Evolutionary conservation across 257 asterid species (phyloP), one percentile per base, ranked within the genome.

Genomic region (Anisodus tanguticus): DNA sequence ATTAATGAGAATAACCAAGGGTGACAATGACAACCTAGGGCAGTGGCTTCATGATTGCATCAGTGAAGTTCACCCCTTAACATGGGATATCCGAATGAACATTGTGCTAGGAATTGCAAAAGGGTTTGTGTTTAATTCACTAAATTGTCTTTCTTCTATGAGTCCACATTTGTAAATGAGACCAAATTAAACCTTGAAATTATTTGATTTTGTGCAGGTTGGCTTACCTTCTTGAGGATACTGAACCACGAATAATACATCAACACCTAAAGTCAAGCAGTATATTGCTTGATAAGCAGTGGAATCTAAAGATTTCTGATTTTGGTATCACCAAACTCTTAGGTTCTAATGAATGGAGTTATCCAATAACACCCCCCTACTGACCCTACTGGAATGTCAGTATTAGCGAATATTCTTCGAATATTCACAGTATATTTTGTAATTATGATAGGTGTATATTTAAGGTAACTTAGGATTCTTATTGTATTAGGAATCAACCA

Each of bases 281-380:
- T 66, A 85, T 92, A 49, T 84, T 93, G 5, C 85, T 91, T 4
- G 96, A 93, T 86, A 88, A 69, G 45, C 90, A 90, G 16, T 92
- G 97, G 96, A 91, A 86, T 83, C 94, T 96, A 3, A 93, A 89
- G 88, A 83, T 93, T 37, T 86, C 90, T 8, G 89, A 91, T 85
- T 66, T 84, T 69, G 92, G 93, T 31, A 87, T 90, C 71, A 77
- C 88, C 59, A 90, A 58, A 59, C 71, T 87, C 63, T 81, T 88
- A 82, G 90, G 85, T 8, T 88, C 85, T 1, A 90, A 49, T 49
- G 81, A 89, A 71, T 81, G 89, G 84, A 74, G 11, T 60, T 72
- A 66, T 3, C 62, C 72, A 84, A 77, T 51, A 31, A 86, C 80
- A 80, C 57, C 71, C 26, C n/a, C n/a, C n/a, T n/a, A n/a, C n/a